Evolutionary conservation across 2,329 filamentous ascomycete genomes (phyloP).

Genomic region (Fusarium avenaceum): DNA sequence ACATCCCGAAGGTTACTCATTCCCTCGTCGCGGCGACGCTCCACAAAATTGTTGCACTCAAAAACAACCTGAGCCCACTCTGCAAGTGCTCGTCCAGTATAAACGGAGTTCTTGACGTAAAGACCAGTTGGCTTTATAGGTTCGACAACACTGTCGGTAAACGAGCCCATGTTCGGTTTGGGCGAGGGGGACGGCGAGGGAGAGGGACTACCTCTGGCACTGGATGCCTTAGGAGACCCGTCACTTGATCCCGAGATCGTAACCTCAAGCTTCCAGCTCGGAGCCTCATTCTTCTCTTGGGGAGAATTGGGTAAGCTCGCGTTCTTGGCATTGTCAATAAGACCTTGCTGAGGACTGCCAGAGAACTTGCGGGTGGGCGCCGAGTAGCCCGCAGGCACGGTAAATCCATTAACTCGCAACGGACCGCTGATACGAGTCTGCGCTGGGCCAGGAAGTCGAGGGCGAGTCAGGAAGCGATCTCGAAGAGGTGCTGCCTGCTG

Average conservation of each 20-base stretch:
- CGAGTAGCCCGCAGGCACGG: constrained; percentile 56
- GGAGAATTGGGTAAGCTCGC: constrained; percentile 57
- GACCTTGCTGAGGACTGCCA: constrained; percentile 60
- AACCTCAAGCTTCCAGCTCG: constrained; percentile 41
- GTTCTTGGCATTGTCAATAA: constrained; percentile 66
- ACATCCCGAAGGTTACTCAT: constrained; percentile 75
- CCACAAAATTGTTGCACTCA: constrained; percentile 86
- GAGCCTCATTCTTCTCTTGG: constrained; percentile 40
- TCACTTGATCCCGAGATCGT: constrained; percentile 40
- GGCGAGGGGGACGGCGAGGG: constrained; percentile 33
- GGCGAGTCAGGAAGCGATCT: constrained; percentile 74
- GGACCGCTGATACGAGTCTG: constrained; percentile 70
- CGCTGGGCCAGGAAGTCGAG: constrained; percentile 77
- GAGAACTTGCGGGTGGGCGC: constrained; percentile 63
- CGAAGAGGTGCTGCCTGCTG: constrained; percentile 67
- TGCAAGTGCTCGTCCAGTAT: constrained; percentile 79
- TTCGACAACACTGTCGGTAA: constrained; percentile 53
- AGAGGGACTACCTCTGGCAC: constrained; percentile 22
- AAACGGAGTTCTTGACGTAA: constrained; percentile 65
- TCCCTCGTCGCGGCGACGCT: constrained; percentile 80
- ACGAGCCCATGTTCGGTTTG: constrained; percentile 43
- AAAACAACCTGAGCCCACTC: constrained; percentile 82
- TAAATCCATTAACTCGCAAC: constrained; percentile 56
- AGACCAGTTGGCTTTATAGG: constrained; percentile 63
- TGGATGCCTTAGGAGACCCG: constrained; percentile 19